phyloP scores from a whole-genome alignment of 495 filamentous ascomycete genomes.

The Trypethelium eluteriae region DNA sequence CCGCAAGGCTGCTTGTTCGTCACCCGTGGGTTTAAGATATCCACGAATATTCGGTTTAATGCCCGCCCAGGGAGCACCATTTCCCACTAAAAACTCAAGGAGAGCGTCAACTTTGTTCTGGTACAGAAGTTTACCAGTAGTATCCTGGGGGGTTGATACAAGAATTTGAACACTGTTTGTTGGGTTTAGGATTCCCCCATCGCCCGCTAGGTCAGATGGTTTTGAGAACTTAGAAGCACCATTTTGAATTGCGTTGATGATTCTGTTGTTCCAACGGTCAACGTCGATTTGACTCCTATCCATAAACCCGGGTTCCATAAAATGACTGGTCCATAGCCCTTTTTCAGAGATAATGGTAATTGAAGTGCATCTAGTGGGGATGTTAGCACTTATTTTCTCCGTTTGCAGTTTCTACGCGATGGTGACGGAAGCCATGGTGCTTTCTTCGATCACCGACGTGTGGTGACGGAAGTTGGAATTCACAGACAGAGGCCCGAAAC shows the following conservation, averaged over 20 bases:
- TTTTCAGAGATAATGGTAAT: constrained; percentile 5
- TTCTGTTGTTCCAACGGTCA: neutral
- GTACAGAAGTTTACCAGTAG: neutral
- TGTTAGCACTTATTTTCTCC: neutral
- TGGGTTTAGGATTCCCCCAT: constrained; percentile 2
- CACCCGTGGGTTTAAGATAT: neutral
- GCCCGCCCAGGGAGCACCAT: neutral
- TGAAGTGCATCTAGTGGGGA: neutral
- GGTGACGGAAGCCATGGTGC: neutral
- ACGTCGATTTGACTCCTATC: neutral
- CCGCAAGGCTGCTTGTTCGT: neutral
- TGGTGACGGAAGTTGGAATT: neutral
- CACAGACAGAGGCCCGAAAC: neutral
- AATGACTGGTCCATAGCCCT: constrained; percentile 5
- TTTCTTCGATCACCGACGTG: neutral
- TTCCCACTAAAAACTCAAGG: neutral
- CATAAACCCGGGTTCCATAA: constrained; percentile 5
- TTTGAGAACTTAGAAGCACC: neutral
- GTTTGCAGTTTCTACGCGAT: neutral
- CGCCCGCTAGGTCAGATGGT: constrained; percentile 1
- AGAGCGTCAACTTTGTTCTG: neutral
- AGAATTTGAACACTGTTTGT: constrained; percentile 2
- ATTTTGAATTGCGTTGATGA: neutral
- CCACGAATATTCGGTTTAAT: neutral
- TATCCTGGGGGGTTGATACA: neutral